These are phyloP conservation scores for Citrus mangshanensis DNA, from an alignment of 345 rosid genomes.

Conservation along the genomic window DNA sequence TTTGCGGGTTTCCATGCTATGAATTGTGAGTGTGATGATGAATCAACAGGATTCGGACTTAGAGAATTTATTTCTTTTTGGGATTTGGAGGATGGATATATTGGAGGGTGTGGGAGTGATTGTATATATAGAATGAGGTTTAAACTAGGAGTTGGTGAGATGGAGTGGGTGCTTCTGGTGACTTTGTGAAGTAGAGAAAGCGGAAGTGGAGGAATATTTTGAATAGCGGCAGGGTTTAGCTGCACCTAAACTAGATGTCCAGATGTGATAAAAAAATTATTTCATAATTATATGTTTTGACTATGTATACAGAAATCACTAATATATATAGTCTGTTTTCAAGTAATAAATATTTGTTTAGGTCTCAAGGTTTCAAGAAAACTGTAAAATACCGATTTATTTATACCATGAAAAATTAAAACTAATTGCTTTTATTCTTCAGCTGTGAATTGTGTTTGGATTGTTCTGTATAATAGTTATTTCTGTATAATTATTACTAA, in stretches of 20 bases:
- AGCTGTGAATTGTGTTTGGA: no score
- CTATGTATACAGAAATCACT: no score
- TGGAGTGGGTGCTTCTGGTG: not conserved
- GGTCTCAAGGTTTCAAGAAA: no score
- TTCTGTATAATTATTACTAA: no score
- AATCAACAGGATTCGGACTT: not conserved
- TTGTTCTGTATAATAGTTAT: no score
- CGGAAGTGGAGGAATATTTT: not conserved
- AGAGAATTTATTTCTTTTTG: not conserved
- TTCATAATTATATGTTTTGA: no score
- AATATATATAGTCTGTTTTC: no score
- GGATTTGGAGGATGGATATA: not conserved
- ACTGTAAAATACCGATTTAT: no score
- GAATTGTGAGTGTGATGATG: not conserved
- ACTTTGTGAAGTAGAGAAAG: not conserved
- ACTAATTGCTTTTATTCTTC: no score
- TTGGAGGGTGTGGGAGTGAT: not conserved
- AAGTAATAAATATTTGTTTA: no score
- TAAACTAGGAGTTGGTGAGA: constrained; percentile 8
- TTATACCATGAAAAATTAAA: no score
- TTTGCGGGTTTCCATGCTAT: constrained; percentile 1
- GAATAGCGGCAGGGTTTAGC: not conserved
- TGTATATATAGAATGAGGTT: not conserved
- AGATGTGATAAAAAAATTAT: not conserved
- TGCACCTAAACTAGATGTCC: not conserved